Evolutionary conservation across 768 basidiomycete species (phyloP), one percentile per base, ranked within the genome.

Genomic region (Kwoniella mangroviensis): DNA sequence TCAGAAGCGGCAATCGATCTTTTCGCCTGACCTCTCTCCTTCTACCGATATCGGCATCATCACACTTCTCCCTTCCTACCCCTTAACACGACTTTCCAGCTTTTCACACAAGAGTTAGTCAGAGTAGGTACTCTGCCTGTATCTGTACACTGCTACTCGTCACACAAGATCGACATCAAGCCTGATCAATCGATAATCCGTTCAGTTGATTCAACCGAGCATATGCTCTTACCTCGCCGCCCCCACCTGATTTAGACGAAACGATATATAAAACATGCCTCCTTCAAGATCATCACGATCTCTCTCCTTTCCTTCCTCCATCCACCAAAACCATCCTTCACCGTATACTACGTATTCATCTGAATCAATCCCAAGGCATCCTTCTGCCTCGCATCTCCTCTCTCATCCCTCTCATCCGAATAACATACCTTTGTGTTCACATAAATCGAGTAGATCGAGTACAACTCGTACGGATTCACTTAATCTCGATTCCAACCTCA

Each of bases 391-490:
- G 41, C 58, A 43, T 60, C 34, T 41, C 58, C 58, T 60, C 15
- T 17, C 34, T 21, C 12, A 43, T 54, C 15, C 12, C n/a, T n/a
- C 53, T 24, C 4, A 24, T 21, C 53, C 24, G 22, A 54, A 54
- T 54, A 54, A 24, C n/a, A 63, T 41, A 26, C 62, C 62, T 63
- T 63, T 63, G 51, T 45, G 17, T 13, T 53, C 62, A 63, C 62
- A 63, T 51, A 63, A 51, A 63, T 63, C 19, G 51, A 63, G 43
- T 63, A 63, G 24, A 41, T 43, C 61, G 15, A 63, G 24, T 26
- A 52, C 62, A n/a, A 22, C 28, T 17, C 58, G 54, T 21, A 56
- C 22, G 34, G 34, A 34, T 34, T 34, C 34, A 34, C 34, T 34
- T 34, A 13, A 42, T 34, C 12, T 15, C 28, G 45, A 3, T 10